phyloP scores from a whole-genome alignment of 345 rosid genomes.

The Eucalyptus albens region DNA sequence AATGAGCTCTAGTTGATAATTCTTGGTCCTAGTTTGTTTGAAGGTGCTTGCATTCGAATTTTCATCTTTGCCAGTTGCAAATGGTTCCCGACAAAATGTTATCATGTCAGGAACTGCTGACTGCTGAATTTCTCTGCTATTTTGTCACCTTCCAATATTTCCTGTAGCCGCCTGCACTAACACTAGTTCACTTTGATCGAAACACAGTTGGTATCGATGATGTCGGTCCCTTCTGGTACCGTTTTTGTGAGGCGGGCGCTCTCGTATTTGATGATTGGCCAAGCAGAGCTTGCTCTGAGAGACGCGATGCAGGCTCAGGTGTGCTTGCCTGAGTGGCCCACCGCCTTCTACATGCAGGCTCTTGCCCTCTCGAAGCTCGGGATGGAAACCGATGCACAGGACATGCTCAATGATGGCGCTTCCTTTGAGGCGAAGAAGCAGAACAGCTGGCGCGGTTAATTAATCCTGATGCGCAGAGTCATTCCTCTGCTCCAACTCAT shows the following conservation, averaged over 20 bases:
- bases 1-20: background rate
- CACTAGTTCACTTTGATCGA: background rate
- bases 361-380: slow-evolving; percentile 93
- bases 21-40: background rate
- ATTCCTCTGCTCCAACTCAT: background rate
- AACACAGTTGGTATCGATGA: slow-evolving; percentile 58
- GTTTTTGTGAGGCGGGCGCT: slow-evolving; percentile 59
- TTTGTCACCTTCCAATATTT: background rate
- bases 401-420: slow-evolving; percentile 97
- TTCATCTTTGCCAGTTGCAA: background rate
- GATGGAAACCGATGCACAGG: slow-evolving; percentile 96
- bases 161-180: background rate
- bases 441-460: slow-evolving; percentile 52
- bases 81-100: background rate
- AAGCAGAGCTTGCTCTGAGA: slow-evolving; percentile 84
- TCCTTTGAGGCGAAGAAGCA: slow-evolving; percentile 79
- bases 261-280: slow-evolving; percentile 72
- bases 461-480: background rate
- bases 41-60: background rate
- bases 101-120: background rate
- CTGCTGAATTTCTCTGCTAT: background rate
- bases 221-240: slow-evolving; percentile 87
- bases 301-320: slow-evolving; percentile 99
- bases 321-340: slow-evolving; percentile 92
- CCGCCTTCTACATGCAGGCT: slow-evolving; percentile 95